Base-by-base conservation (phyloP, 495 filamentous ascomycete species). In the Rusavskia elegans region DNA sequence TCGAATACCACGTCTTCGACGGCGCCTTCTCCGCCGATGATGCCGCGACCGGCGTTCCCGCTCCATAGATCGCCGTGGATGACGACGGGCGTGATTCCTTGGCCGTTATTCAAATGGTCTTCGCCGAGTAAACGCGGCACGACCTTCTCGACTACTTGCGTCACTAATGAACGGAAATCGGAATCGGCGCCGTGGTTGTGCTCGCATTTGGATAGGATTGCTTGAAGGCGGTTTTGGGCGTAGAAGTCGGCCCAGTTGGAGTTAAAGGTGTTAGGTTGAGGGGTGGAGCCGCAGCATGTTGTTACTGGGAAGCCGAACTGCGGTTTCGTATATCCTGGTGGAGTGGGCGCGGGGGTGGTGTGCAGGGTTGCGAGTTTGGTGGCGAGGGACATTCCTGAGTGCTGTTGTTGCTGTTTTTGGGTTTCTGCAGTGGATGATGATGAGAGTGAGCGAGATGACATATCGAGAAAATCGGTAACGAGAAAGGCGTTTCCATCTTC, bases 11-110 rank as follows among this genome's bases (percentile, higher is more conserved):
- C 81, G 56, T 89, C 89, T 52, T 89, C 84, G 0, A 69, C 68
- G 5, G 68, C 74, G 5, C 71, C 76, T n/a, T 70, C 1, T 59
- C 62, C 44, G 46, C 68, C 75, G 56, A 90, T 82, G 45, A 66
- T 67, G 1, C 83, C 88, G 5, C 71, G 57, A n/a, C 78, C 80
- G 23, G 79, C 75, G 64, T 97, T 97, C 2, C 89, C 89, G 59
- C 78, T 82, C 89, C 89, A 97, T 38, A 95, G 59, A 71, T 95
- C 90, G 16, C 89, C 89, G 64, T 96, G 89, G 23, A 94, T 76
- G 17, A 93, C 73, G 5, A 90, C 88, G 0, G 89, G 89, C 1
- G 61, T 68, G 20, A 85, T 66, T 5, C 71, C 72, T 10, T 72
- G 62, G 21, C 78, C 68, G 45, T 71, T 76, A 40, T 78, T 79